phyloP scores from a whole-genome alignment of 2,329 filamentous ascomycete species.

The Penicillium sp. region DNA sequence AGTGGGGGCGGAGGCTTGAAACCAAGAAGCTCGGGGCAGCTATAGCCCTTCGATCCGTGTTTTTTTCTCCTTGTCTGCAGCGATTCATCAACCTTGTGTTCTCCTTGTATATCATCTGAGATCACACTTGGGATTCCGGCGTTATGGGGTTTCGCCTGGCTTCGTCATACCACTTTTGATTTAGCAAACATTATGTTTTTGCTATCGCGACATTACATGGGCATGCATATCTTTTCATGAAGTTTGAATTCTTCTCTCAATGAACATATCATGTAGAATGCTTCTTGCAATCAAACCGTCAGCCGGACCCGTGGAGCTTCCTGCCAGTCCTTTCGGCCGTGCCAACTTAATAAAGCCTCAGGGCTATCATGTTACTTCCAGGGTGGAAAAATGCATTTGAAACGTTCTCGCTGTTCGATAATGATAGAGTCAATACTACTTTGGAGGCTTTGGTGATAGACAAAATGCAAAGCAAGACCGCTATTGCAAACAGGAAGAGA shows the following conservation, averaged over 20 bases:
- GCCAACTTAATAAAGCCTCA: too few species aligned
- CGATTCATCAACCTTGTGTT: conserved; percentile 1
- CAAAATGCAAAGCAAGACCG: neutral
- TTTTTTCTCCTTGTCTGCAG: neutral
- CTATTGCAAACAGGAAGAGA: neutral
- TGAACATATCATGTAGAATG: too few species aligned
- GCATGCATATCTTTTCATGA: too few species aligned
- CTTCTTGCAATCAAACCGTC: too few species aligned
- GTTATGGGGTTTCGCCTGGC: neutral
- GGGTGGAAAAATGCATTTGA: too few species aligned
- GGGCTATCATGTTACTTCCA: too few species aligned
- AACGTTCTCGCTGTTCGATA: neutral
- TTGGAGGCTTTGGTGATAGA: neutral
- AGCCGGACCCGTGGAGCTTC: too few species aligned
- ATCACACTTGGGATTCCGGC: neutral
- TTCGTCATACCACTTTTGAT: neutral
- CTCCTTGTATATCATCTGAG: neutral
- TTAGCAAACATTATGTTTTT: neutral
- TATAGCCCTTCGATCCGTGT: conserved; percentile 6
- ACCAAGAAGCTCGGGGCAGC: conserved; percentile 8
- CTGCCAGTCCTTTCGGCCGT: too few species aligned
- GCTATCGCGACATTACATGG: neutral
- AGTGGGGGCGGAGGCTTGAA: conserved; percentile 14
- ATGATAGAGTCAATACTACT: neutral
- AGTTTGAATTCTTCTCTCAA: too few species aligned